phyloP scores from a whole-genome alignment of 2,329 filamentous ascomycete species.

The Colletotrichum karsti region DNA sequence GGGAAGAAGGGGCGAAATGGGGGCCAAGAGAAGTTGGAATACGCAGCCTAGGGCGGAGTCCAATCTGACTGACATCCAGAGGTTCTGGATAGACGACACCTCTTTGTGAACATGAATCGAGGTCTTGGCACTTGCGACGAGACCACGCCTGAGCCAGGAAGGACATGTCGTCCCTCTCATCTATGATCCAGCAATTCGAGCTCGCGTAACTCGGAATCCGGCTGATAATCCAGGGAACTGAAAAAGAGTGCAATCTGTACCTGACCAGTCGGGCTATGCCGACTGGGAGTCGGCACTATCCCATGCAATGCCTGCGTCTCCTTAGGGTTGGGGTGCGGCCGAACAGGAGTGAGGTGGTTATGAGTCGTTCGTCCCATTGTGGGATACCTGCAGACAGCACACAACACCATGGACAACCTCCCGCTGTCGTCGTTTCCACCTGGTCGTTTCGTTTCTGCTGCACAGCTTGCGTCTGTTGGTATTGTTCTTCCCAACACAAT shows the following conservation, averaged over 20 bases:
- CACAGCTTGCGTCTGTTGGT: not conserved
- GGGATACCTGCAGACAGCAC: not conserved
- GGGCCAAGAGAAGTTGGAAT: constrained; percentile 10
- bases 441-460: not conserved
- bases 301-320: constrained; percentile 4
- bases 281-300: not conserved
- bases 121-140: constrained; percentile 6
- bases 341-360: not conserved
- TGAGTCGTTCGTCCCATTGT: constrained; percentile 22
- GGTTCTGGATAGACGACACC: not conserved
- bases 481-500: not conserved
- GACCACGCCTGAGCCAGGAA: not conserved
- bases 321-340: not conserved
- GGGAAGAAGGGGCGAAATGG: constrained; percentile 12
- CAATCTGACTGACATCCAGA: not conserved
- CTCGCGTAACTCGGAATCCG: constrained; percentile 10
- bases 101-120: not conserved
- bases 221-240: not conserved
- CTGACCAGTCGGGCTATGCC: constrained; percentile 6
- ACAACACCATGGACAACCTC: not conserved
- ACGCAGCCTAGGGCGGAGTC: constrained; percentile 1
- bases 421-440: not conserved
- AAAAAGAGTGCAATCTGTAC: not conserved
- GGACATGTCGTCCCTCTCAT: not conserved
- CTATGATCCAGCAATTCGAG: no score